A percentile compares a stretch with the other conserved stretches of the same genome.
Conservation (phyloP, 352 stramenopile genomes). For the Phytophthora syringae region DNA sequence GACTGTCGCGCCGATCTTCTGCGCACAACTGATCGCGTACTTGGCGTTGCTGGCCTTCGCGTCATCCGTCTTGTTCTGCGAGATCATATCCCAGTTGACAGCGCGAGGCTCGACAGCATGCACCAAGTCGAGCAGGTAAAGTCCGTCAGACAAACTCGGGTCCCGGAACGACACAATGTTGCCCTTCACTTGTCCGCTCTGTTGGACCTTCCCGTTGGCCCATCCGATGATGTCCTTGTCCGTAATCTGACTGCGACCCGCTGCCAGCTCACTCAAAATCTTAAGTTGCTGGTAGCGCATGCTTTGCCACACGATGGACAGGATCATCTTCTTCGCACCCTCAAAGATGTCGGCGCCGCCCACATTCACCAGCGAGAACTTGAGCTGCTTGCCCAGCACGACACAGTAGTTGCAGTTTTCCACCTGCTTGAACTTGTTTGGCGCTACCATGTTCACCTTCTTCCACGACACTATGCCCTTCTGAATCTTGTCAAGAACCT, state of each 20-base stretch:
- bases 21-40: constrained; percentile 93
- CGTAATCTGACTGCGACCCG: constrained; percentile 60
- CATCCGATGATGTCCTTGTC: constrained; percentile 87
- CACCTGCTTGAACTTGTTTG: constrained; percentile 92
- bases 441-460: constrained; percentile 87
- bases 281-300: constrained; percentile 94
- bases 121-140: constrained; percentile 91
- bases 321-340: constrained; percentile 93
- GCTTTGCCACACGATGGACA: constrained; percentile 95
- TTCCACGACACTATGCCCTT: constrained; percentile 90
- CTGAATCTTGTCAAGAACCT: constrained; percentile 91
- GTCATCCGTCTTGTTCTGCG: constrained; percentile 62
- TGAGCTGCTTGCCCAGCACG: constrained; percentile 86
- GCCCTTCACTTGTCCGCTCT: constrained; percentile 69
- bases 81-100: constrained; percentile 93
- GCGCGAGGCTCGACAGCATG: constrained; percentile 85
- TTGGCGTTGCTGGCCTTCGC: constrained; percentile 92
- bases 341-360: constrained; percentile 93
- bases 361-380: constrained; percentile 92
- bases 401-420: constrained; percentile 93
- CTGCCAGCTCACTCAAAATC: constrained; percentile 70
- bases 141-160: constrained; percentile 67
- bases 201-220: constrained; percentile 85
- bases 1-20: constrained; percentile 93
- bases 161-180: constrained; percentile 90